Evolutionary conservation across 768 basidiomycete species (phyloP), one percentile per base, ranked within the genome.

Genomic region (Suillus weaverae): DNA sequence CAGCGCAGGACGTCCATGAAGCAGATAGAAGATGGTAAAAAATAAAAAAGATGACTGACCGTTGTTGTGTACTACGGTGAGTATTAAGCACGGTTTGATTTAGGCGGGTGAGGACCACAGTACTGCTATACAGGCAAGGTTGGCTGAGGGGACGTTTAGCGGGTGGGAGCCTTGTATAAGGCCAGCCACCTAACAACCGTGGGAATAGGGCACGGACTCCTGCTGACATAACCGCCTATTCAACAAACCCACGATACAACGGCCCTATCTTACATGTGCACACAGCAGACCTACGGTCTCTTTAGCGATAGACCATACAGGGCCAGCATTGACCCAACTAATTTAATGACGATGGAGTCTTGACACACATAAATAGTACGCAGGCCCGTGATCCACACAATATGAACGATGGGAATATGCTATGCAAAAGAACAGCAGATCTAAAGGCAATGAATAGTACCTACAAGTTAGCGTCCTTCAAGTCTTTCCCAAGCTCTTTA

Each of bases 101-200:
- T 76, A 73, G 74, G 76, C 73, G 76, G 69, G 70, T 70, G 74
- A 61, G 22, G 69, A 64, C 74, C 70, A 69, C 74, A 71, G 69
- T 75, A 73, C 73, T 72, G 74, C 75, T 77, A 75, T 77, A 54
- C 53, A 77, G 76, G 76, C 72, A 75, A 76, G 70, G 75, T 76
- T 71, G 73, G 71, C 73, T 73, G 75, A 66, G 69, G 74, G 65
- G 62, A 72, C 60, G 74, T 76, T 77, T 76, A 72, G 74, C 70
- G 74, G 74, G 75, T 76, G 75, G 74, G 76, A 76, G 73, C 69
- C 74, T 71, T 68, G 76, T 76, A 76, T 75, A 75, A 75, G 74
- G 75, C 67, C 64, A 62, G 59, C 62, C 67, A 74, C 66, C 70
- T 73, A 72, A 63, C 61, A 76, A 74, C 73, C 73, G 75, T 76